Evolutionary conservation across 257 asterid species (phyloP).

Genomic region (Penstemon barbatus): DNA sequence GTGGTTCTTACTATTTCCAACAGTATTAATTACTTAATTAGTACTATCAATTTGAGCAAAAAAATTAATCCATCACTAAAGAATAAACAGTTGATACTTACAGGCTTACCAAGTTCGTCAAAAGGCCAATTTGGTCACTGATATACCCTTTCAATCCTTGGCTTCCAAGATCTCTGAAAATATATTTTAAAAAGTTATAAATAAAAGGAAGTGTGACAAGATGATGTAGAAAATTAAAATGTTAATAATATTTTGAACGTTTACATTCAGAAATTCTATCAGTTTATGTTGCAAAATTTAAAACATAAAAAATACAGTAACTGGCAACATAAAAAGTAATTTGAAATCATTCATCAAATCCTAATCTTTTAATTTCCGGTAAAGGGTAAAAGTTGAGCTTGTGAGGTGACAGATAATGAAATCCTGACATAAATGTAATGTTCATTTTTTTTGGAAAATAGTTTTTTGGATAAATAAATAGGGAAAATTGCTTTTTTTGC

Average conservation of each 20-base stretch:
- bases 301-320: background rate
- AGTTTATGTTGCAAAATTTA: background rate
- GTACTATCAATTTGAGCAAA: slow-evolving; percentile 10
- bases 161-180: slow-evolving; percentile 82
- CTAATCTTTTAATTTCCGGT: too few species aligned
- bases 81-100: slow-evolving; percentile 53
- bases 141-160: slow-evolving; percentile 90
- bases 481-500: too few species aligned
- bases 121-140: slow-evolving; percentile 64
- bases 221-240: too few species aligned
- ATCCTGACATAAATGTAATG: background rate
- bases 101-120: slow-evolving; percentile 94
- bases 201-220: background rate
- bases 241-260: too few species aligned
- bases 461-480: background rate
- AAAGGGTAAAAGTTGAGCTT: background rate
- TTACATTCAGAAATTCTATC: background rate
- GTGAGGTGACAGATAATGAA: background rate
- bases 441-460: background rate
- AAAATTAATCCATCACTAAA: slow-evolving; percentile 11
- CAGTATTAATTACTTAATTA: background rate
- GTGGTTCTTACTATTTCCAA: background rate
- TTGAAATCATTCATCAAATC: background rate
- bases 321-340: background rate
- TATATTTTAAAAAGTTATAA: background rate